Percentiles rank a stretch among this genome's conserved stretches.
Conservation (phyloP, 768 basidiomycete species). For the Hydnomerulius pinastri region DNA sequence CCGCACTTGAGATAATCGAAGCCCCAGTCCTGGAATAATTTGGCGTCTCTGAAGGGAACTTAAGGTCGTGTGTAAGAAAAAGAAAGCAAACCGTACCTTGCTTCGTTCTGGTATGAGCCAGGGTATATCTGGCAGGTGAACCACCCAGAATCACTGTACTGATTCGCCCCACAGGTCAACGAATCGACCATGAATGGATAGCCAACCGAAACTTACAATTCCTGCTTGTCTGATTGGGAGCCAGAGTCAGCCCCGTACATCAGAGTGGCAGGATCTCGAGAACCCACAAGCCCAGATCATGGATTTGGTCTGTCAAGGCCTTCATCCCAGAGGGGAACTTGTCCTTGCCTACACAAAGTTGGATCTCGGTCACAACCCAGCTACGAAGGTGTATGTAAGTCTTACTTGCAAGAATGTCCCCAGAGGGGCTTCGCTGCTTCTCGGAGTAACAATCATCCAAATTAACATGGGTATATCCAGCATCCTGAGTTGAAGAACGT, state of each 20-base stretch:
- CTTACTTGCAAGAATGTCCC: constrained; percentile 59
- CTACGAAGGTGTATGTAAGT: not conserved
- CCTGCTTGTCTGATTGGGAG: constrained; percentile 50
- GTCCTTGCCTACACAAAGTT: constrained; percentile 38
- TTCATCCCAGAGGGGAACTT: constrained; percentile 64
- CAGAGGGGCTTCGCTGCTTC: constrained; percentile 49
- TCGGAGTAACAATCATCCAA: constrained; percentile 69
- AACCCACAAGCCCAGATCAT: constrained; percentile 57
- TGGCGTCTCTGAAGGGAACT: constrained; percentile 47
- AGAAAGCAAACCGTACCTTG: constrained; percentile 36
- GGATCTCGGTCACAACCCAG: not conserved
- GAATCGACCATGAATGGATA: not conserved
- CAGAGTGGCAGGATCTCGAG: not conserved
- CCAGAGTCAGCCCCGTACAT: not conserved
- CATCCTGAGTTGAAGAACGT: constrained; percentile 40
- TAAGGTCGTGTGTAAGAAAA: not conserved
- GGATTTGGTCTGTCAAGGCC: constrained; percentile 54
- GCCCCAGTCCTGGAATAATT: constrained; percentile 64
- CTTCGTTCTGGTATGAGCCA: constrained; percentile 66
- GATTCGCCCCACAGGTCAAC: not conserved
- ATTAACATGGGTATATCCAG: constrained; percentile 60
- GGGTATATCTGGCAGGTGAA: constrained; percentile 66
- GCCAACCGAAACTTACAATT: constrained; percentile 44
- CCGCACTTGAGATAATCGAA: constrained; percentile 65
- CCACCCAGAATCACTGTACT: constrained; percentile 74